Conservation (phyloP, 495 filamentous ascomycete genomes). For the Neurospora sp. region DNA sequence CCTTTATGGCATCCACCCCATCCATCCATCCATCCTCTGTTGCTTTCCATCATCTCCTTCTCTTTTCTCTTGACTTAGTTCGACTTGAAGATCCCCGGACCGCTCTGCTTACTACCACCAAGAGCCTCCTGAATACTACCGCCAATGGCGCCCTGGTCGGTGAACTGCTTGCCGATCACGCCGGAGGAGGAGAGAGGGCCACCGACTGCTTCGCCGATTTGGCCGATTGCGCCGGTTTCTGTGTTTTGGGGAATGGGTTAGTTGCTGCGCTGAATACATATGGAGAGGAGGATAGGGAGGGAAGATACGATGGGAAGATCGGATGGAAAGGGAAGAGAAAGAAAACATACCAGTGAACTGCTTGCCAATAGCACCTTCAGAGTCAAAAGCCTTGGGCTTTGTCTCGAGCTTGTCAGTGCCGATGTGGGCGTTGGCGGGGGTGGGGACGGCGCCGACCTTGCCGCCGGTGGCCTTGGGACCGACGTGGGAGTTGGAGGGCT, state of each 20-base stretch:
- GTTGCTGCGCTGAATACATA: no score
- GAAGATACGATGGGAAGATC: neutral
- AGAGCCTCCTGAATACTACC: constrained; percentile 31
- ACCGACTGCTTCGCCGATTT: constrained; percentile 41
- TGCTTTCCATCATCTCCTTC: neutral
- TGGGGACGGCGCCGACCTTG: constrained; percentile 8
- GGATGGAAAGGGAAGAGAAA: neutral
- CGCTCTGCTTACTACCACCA: constrained; percentile 15
- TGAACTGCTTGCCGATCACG: constrained; percentile 40
- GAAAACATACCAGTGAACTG: constrained; percentile 24
- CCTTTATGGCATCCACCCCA: neutral
- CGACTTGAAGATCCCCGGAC: neutral
- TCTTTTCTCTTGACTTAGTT: neutral
- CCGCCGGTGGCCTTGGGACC: constrained; percentile 16
- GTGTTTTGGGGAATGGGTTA: neutral
- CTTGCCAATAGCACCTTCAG: constrained; percentile 26
- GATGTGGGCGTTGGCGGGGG: constrained; percentile 13
- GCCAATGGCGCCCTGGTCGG: constrained; percentile 35
- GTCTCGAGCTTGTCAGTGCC: neutral
- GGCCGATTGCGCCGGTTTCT: constrained; percentile 41
- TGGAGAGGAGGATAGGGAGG: neutral
- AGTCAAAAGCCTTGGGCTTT: constrained; percentile 24
- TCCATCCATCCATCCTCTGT: neutral
- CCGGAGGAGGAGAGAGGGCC: constrained; percentile 42
- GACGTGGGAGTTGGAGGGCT: constrained; percentile 5